Evolutionary conservation across 1,284 basidiomycete species (phyloP).

Genomic region (Sporisorium reilianum): DNA sequence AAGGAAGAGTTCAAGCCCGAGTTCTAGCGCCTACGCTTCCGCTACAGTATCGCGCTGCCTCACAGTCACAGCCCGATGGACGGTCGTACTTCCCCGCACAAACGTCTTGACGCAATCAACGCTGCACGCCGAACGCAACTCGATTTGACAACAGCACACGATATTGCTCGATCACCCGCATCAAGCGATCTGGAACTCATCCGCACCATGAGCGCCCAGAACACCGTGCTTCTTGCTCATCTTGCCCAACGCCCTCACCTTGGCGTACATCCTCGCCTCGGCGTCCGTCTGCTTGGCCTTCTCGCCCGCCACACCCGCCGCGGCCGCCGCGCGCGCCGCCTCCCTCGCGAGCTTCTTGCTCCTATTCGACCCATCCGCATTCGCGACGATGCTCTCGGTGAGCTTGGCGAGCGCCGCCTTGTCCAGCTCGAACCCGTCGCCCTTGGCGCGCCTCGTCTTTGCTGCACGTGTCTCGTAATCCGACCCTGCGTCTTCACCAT

Average conservation of each 20-base stretch:
- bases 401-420: slow-evolving; percentile 22
- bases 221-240: slow-evolving; percentile 82
- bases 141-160: background rate
- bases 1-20: background rate
- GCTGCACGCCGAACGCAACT: background rate
- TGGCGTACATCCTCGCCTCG: slow-evolving; percentile 86
- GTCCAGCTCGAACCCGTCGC: slow-evolving; percentile 32
- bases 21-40: background rate
- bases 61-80: background rate
- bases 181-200: slow-evolving; percentile 63
- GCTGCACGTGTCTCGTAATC: slow-evolving; percentile 34
- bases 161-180: background rate
- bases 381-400: slow-evolving; percentile 53
- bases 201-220: slow-evolving; percentile 78
- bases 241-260: slow-evolving; percentile 86
- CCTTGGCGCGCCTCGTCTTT: background rate
- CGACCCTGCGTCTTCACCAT: slow-evolving; percentile 27
- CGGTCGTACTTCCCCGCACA: background rate
- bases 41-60: background rate
- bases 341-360: slow-evolving; percentile 29
- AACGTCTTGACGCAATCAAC: background rate
- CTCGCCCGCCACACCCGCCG: slow-evolving; percentile 12
- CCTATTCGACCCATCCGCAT: slow-evolving; percentile 72
- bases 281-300: slow-evolving; percentile 72
- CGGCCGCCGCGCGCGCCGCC: slow-evolving; percentile 18